Conservation (phyloP, 371 early-diverging fungal species). For the Rhizopus sp. region DNA sequence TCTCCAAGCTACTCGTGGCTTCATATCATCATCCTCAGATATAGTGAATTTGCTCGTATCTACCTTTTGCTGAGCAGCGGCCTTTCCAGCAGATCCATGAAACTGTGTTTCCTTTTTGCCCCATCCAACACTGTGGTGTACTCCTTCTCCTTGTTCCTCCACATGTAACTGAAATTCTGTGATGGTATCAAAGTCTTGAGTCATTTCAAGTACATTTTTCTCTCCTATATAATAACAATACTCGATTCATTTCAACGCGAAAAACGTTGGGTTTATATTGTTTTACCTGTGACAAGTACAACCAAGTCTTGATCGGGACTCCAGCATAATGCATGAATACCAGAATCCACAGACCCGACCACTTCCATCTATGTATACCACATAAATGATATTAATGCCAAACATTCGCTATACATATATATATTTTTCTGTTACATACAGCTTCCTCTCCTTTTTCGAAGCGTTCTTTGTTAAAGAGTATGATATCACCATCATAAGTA, state of each 20-base stretch:
- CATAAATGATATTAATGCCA: slow-evolving; percentile 2
- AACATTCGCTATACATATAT: background rate
- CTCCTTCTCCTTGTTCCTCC: slow-evolving; percentile 70
- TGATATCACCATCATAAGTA: slow-evolving; percentile 70
- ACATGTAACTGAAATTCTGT: slow-evolving; percentile 75
- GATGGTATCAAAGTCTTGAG: slow-evolving; percentile 89
- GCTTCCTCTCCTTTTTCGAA: slow-evolving; percentile 53
- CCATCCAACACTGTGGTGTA: slow-evolving; percentile 91
- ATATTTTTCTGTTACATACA: slow-evolving; percentile 19
- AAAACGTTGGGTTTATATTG: background rate
- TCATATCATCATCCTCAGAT: slow-evolving; percentile 77
- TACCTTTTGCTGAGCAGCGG: slow-evolving; percentile 63
- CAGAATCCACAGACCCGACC: slow-evolving; percentile 81
- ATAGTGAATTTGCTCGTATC: slow-evolving; percentile 52
- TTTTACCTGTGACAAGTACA: slow-evolving; percentile 74
- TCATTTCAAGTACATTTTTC: slow-evolving; percentile 86
- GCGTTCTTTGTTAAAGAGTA: slow-evolving; percentile 59
- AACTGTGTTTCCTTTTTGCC: slow-evolving; percentile 97
- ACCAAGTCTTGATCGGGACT: slow-evolving; percentile 93
- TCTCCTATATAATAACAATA: slow-evolving; percentile 44
- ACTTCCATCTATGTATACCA: slow-evolving; percentile 48
- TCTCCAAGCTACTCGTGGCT: slow-evolving; percentile 86
- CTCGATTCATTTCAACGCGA: background rate
- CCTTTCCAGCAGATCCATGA: slow-evolving; percentile 91
- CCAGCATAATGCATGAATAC: slow-evolving; percentile 83